Evolutionary conservation across 1,139 yeast genomes (phyloP), one percentile per base, ranked within the genome.

Genomic region (Blastobotrys ciferrii): DNA sequence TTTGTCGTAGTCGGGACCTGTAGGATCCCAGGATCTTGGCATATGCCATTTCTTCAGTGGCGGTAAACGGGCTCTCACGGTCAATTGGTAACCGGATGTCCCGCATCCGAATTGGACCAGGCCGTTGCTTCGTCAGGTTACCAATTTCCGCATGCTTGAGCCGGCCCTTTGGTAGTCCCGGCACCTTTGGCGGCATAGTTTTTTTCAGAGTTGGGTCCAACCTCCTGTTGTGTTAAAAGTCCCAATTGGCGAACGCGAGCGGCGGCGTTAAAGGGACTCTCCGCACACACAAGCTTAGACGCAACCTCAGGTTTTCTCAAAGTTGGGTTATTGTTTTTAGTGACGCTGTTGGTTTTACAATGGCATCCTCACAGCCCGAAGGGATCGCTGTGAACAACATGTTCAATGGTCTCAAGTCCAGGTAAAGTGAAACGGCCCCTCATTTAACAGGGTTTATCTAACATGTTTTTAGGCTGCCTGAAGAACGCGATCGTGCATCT

Each of bases 401-500:
- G n/a, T 49, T 49, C 44, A 49, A 32, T 18, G 52, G 52, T 15
- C 47, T 49, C 17, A 40, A 45, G 25, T 49, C 52, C 20, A 46
- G 36, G 49, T 48, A 48, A 3, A 48, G 25, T 9, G 18, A 28
- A 12, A 12, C n/a, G 2, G n/a, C 20, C 6, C 20, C n/a, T n/a
- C n/a, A n/a, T n/a, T n/a, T 13, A 13, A 32, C 19, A 23, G 11
- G 14, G 20, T 23, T n/a, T n/a, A n/a, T n/a, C n/a, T n/a, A n/a
- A n/a, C n/a, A n/a, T n/a, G n/a, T 19, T 33, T 30, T 12, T 32
- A 65, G 69, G 46, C 57, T 59, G 33, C 51, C 56, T 19, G 70
- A 66, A 19, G 69, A 64, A 25, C 59, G 68, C 48, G 61, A 60
- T 41, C 56, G 62, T 9, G 67, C 72, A 1, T 92, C 95, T 1